Conservation (phyloP, 225 moss, liverwort and hornwort genomes). For the Thuidium tamariscinum region DNA sequence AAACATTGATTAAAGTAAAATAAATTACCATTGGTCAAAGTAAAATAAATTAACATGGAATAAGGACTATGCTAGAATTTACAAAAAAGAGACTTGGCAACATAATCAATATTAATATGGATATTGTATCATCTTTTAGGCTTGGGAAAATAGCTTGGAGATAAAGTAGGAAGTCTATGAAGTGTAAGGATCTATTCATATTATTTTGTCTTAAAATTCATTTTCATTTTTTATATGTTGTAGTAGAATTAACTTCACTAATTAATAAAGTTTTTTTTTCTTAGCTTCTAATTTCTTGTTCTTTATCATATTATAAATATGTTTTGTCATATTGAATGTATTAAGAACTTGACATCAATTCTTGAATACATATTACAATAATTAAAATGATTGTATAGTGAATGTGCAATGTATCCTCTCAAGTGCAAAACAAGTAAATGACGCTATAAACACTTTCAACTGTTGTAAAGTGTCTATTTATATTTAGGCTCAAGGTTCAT, state of each 20-base stretch:
- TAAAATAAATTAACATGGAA: background rate
- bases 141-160: rapidly evolving
- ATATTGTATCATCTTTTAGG: background rate
- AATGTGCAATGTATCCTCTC: background rate
- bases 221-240: background rate
- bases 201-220: rapidly evolving
- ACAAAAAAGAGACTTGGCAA: background rate
- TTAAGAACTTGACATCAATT: background rate
- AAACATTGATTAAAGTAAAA: background rate
- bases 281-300: background rate
- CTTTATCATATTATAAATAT: rapidly evolving
- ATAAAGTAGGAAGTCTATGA: background rate
- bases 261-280: background rate
- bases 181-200: no score
- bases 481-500: no score
- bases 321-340: background rate
- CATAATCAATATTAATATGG: background rate
- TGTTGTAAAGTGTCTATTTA: no score
- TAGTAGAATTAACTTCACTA: background rate
- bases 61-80: background rate
- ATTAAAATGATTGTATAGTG: background rate
- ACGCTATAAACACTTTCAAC: background rate
- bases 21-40: background rate
- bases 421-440: background rate
- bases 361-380: background rate